phyloP scores from a whole-genome alignment of 179 eudicot species.

The Sideroxylon spinosum region DNA sequence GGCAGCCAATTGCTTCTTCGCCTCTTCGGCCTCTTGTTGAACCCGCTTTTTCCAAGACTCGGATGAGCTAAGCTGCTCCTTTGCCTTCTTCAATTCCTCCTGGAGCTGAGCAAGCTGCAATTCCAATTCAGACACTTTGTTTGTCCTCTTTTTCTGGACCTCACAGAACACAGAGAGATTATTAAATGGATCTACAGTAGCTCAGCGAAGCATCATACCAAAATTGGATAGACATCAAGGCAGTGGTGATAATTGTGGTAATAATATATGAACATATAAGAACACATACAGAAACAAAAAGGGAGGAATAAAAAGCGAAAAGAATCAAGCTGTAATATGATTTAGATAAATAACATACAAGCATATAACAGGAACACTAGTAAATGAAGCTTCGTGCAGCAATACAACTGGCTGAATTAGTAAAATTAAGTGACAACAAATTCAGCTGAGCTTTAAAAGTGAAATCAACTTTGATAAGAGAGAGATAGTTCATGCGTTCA shows the following conservation, averaged over 20 bases:
- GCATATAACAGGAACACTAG: not conserved
- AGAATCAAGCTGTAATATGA: not conserved
- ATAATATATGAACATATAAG: not conserved
- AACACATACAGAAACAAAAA: not conserved
- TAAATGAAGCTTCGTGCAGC: not conserved
- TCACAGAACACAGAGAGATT: not conserved
- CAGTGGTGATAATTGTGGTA: not conserved
- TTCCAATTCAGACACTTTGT: conserved; percentile 49
- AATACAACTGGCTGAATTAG: no score
- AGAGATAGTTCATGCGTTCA: not conserved
- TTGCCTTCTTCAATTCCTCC: conserved; percentile 63
- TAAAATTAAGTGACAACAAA: not conserved
- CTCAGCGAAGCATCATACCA: not conserved
- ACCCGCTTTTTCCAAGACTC: conserved; percentile 50
- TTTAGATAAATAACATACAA: not conserved
- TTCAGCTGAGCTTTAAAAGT: not conserved
- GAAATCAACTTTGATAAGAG: not conserved
- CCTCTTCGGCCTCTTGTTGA: conserved; percentile 66
- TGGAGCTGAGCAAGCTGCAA: conserved; percentile 63
- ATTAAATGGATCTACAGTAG: not conserved
- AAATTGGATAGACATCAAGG: not conserved
- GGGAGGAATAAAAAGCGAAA: not conserved
- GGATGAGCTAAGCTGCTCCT: conserved; percentile 62
- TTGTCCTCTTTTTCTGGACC: conserved; percentile 49
- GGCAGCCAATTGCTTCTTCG: conserved; percentile 51